These are phyloP conservation scores for Trichophyton mentagrophytes DNA, from an alignment of 2,329 filamentous ascomycete species.

Conservation along the genomic window DNA sequence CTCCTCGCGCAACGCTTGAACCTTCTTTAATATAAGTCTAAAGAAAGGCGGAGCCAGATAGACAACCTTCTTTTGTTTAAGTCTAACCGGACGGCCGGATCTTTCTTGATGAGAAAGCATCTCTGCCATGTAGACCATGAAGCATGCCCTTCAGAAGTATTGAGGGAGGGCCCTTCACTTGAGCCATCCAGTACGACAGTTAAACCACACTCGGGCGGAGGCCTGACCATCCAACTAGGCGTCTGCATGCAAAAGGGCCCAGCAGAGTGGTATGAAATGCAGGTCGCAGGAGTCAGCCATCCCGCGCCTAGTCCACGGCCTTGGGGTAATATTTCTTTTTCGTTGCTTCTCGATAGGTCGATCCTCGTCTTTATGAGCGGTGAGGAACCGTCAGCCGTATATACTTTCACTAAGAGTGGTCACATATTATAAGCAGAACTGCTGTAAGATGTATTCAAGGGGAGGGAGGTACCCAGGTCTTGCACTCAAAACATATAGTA, in stretches of 20 bases:
- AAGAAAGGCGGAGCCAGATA: not conserved
- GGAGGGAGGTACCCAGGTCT: not conserved
- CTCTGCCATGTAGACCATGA: not conserved
- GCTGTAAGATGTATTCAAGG: not conserved
- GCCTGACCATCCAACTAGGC: not conserved
- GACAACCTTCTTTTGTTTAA: conserved; percentile 1
- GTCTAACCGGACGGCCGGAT: not conserved
- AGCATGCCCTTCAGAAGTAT: not conserved
- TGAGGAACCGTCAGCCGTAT: not conserved
- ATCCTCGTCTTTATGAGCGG: not conserved
- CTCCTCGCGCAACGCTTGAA: not conserved
- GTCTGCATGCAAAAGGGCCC: not conserved
- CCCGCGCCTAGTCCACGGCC: not conserved
- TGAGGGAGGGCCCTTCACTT: not conserved
- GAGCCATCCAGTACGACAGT: not conserved
- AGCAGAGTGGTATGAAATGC: not conserved
- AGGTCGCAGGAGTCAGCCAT: not conserved
- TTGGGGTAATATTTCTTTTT: conserved; percentile 2
- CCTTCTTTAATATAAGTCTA: not conserved
- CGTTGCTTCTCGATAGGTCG: not conserved
- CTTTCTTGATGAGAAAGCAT: not conserved
- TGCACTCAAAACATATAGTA: too few relatives aligned
- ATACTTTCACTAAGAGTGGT: not conserved
- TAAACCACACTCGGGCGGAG: not conserved
- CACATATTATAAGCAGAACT: not conserved